These are phyloP conservation scores for Ogataea nonfermentans DNA, from an alignment of 805 yeast species.

Conservation along the genomic window DNA sequence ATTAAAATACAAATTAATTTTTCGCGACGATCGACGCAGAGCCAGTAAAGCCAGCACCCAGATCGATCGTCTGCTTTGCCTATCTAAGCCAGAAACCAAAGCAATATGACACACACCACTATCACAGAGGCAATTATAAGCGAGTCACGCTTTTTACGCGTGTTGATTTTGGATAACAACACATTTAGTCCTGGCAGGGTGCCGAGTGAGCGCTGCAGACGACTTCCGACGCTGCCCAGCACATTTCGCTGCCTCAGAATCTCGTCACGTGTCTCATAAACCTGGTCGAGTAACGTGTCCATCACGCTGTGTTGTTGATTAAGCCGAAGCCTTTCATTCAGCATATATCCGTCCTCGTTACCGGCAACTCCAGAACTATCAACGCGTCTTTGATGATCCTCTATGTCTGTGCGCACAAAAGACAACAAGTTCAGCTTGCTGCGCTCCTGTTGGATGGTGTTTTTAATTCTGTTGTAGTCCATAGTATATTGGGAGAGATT, in stretches of 20 bases:
- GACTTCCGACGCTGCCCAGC: constrained; percentile 61
- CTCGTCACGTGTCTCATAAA: constrained; percentile 87
- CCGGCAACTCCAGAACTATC: constrained; percentile 21
- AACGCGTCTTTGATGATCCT: constrained; percentile 53
- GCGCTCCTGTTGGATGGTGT: constrained; percentile 57
- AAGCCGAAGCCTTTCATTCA: constrained; percentile 72
- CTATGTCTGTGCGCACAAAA: constrained; percentile 77
- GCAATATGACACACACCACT: constrained; percentile 64
- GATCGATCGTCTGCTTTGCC: not conserved
- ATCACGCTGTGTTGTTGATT: constrained; percentile 72
- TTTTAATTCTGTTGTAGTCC: constrained; percentile 54
- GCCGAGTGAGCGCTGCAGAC: constrained; percentile 58
- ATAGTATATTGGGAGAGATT: constrained; percentile 65
- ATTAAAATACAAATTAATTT: not conserved
- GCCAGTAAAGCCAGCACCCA: not conserved
- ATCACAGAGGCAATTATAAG: constrained; percentile 76
- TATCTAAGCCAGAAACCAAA: constrained; percentile 38
- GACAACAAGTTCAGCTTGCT: constrained; percentile 70
- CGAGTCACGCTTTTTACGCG: constrained; percentile 86
- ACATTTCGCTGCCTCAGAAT: constrained; percentile 66
- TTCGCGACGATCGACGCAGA: constrained; percentile 9
- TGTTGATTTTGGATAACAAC: constrained; percentile 74
- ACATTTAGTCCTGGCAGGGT: constrained; percentile 81
- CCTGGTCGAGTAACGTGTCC: constrained; percentile 78
- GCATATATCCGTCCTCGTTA: constrained; percentile 49